These are phyloP conservation scores for Clitopilus hobsonii DNA, from an alignment of 768 basidiomycete species.

Conservation along the genomic window DNA sequence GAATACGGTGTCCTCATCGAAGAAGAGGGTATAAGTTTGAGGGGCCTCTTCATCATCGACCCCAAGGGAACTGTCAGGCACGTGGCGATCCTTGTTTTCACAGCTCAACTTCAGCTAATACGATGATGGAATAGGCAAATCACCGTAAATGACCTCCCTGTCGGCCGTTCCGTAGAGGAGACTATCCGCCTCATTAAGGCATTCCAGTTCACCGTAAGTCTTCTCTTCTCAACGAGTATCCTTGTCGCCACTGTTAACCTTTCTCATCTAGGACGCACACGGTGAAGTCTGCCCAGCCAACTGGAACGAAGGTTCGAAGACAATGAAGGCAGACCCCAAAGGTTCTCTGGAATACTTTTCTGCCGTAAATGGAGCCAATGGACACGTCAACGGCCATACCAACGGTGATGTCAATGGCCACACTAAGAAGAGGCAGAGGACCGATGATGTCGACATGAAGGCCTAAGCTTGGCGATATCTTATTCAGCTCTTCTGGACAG, in stretches of 20 bases:
- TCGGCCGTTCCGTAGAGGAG: constrained; percentile 94
- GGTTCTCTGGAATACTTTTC: constrained; percentile 73
- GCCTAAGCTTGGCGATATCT: too few species aligned
- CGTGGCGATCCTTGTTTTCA: background rate
- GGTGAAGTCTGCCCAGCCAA: constrained; percentile 93
- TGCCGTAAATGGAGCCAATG: constrained; percentile 16
- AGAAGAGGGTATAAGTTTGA: constrained; percentile 83
- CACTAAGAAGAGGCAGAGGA: constrained; percentile 56
- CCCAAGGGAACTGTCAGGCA: constrained; percentile 74
- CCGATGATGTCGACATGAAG: constrained; percentile 22
- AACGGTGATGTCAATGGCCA: constrained; percentile 29
- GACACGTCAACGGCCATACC: background rate
- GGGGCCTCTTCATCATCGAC: constrained; percentile 85
- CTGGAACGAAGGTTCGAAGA: constrained; percentile 79
- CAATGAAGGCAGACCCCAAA: constrained; percentile 77
- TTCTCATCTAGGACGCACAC: constrained; percentile 58
- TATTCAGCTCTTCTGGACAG: too few species aligned
- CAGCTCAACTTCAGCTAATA: too few species aligned
- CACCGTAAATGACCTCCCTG: constrained; percentile 88
- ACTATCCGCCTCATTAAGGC: constrained; percentile 88
- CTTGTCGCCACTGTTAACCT: constrained; percentile 1
- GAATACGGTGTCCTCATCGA: constrained; percentile 89
- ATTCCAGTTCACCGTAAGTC: constrained; percentile 81
- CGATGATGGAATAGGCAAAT: constrained; percentile 51
- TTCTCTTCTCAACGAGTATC: background rate